Conservation (phyloP, 2,329 filamentous ascomycete genomes). For the Magnaporthales sp. region DNA sequence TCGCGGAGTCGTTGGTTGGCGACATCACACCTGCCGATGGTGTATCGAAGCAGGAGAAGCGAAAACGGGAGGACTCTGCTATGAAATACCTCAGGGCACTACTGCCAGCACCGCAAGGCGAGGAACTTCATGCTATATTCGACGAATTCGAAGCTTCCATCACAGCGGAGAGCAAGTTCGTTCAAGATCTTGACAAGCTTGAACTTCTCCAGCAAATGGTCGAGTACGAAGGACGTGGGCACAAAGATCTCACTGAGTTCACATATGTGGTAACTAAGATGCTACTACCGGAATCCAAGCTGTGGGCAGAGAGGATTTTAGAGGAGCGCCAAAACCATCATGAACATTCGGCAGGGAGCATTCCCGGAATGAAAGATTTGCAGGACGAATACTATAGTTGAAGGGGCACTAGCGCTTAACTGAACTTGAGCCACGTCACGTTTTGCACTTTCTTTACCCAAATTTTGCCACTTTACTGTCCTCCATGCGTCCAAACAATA, state of each 20-base stretch:
- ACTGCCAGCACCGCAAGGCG: not conserved
- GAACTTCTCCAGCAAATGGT: not conserved
- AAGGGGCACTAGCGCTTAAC: not conserved
- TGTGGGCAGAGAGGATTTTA: too few relatives aligned
- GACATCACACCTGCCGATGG: not conserved
- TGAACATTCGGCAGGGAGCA: too few relatives aligned
- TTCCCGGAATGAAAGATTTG: not conserved
- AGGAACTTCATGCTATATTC: not conserved
- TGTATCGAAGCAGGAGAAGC: not conserved
- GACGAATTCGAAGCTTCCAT: not conserved
- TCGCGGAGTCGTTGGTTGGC: not conserved
- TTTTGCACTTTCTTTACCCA: too few relatives aligned
- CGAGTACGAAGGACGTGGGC: not conserved
- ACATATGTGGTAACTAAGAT: too few relatives aligned
- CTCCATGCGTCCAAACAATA: too few relatives aligned
- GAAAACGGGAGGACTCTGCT: not conserved
- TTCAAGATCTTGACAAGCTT: not conserved
- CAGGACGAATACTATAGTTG: not conserved
- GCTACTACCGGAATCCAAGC: too few relatives aligned
- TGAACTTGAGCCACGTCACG: too few relatives aligned
- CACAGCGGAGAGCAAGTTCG: not conserved
- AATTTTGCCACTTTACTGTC: too few relatives aligned
- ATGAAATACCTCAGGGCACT: not conserved
- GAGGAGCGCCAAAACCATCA: too few relatives aligned
- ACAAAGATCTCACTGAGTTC: not conserved